phyloP scores from a whole-genome alignment of 345 rosid species.

The Aegle marmelos region DNA sequence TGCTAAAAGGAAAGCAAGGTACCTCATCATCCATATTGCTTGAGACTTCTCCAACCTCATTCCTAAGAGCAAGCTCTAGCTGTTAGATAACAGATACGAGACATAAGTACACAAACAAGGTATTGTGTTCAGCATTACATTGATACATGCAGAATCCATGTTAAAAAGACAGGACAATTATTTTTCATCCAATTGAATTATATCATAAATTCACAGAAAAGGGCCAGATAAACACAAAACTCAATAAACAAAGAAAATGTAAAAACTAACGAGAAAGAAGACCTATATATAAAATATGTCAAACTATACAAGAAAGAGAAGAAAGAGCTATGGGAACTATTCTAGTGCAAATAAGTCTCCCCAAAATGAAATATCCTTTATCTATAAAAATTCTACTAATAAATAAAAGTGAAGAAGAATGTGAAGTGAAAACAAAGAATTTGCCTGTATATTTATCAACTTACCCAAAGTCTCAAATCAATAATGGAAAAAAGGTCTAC shows the following conservation, averaged over 20 bases:
- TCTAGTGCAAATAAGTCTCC: background rate
- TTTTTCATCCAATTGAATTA: background rate
- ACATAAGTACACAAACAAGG: constrained; percentile 7
- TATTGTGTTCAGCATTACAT: background rate
- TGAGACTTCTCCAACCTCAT: constrained; percentile 50
- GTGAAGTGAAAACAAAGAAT: background rate
- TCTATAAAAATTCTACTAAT: background rate
- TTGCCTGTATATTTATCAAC: background rate
- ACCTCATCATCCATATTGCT: constrained; percentile 60
- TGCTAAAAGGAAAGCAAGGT: constrained; percentile 14
- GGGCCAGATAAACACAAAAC: background rate
- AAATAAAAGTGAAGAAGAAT: background rate
- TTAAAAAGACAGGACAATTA: background rate
- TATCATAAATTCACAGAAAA: background rate
- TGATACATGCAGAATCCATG: background rate
- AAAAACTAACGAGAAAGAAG: background rate
- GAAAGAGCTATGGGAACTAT: background rate
- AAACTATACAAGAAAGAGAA: background rate
- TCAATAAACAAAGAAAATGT: background rate
- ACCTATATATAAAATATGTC: background rate
- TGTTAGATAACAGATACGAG: constrained; percentile 31
- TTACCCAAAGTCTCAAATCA: background rate
- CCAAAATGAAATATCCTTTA: background rate
- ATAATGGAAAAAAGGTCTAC: background rate
- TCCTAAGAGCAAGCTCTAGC: constrained; percentile 77